Evolutionary conservation across 106 monocot species (phyloP).

Genomic region (Acorus calamus): DNA sequence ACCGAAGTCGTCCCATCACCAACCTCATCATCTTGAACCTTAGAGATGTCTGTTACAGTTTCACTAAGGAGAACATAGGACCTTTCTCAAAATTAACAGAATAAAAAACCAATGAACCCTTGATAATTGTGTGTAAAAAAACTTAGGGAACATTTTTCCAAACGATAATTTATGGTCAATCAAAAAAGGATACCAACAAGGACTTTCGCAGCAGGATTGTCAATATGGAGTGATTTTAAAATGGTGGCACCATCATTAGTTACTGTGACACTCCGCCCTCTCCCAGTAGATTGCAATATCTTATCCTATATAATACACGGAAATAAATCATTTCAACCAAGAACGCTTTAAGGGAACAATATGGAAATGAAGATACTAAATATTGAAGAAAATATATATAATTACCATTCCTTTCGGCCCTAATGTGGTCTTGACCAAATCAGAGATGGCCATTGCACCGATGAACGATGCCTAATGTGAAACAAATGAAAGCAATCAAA

Average conservation of each 20-base stretch:
- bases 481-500: neutral
- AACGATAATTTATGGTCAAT: no score
- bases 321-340: neutral
- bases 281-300: conserved; percentile 92
- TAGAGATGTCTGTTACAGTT: conserved; percentile 46
- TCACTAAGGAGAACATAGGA: conserved; percentile 26
- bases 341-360: neutral
- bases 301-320: conserved; percentile 54
- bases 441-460: conserved; percentile 94
- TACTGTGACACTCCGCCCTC: conserved; percentile 81
- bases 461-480: conserved; percentile 70
- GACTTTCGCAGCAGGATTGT: conserved; percentile 95
- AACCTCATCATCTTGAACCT: conserved; percentile 87
- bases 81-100: no score
- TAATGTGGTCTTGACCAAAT: conserved; percentile 94
- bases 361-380: neutral
- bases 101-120: no score
- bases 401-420: conserved; percentile 98
- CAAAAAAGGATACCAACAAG: conserved; percentile 74
- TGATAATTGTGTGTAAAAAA: no score
- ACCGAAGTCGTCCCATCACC: conserved; percentile 82
- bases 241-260: conserved; percentile 99
- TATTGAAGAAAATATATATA: neutral
- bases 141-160: no score
- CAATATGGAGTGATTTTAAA: conserved; percentile 94